phyloP scores from a whole-genome alignment of 2,329 filamentous ascomycete genomes.

The Aspergillus ustus region DNA sequence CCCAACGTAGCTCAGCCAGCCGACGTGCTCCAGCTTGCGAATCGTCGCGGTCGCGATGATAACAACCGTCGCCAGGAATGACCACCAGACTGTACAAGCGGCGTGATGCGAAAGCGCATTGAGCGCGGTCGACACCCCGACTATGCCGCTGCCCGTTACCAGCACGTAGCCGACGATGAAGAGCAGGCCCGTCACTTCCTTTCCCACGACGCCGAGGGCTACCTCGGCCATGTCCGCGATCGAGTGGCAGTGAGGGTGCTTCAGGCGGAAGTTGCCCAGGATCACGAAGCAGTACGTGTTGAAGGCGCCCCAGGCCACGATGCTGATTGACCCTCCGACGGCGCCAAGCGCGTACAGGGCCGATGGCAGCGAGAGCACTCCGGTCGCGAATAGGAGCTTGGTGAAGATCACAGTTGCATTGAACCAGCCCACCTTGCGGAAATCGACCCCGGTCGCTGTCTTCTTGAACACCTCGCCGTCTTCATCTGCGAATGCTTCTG shows the following conservation, averaged over 20 bases:
- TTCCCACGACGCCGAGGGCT: conserved; percentile 57
- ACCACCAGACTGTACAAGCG: conserved; percentile 63
- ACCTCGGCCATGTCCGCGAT: conserved; percentile 64
- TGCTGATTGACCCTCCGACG: conserved; percentile 22
- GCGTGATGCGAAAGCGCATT: conserved; percentile 65
- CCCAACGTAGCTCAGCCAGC: conserved; percentile 66
- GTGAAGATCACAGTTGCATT: conserved; percentile 58
- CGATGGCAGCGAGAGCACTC: conserved; percentile 27
- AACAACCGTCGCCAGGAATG: conserved; percentile 58
- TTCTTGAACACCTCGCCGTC: conserved; percentile 57
- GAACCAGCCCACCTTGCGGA: conserved; percentile 59
- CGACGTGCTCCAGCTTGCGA: conserved; percentile 64
- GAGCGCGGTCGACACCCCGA: conserved; percentile 62
- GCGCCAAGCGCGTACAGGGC: conserved; percentile 26
- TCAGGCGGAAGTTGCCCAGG: conserved; percentile 57
- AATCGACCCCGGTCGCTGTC: conserved; percentile 54
- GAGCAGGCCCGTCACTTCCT: conserved; percentile 59
- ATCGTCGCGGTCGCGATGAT: conserved; percentile 55
- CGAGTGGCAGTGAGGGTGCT: conserved; percentile 56
- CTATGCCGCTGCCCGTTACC: conserved; percentile 61
- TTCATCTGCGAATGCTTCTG: conserved; percentile 6
- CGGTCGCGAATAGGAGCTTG: conserved; percentile 46
- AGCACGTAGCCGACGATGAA: conserved; percentile 65
- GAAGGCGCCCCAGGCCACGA: conserved; percentile 34
- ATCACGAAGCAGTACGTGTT: conserved; percentile 53